A percentile compares a stretch with the other conserved stretches of the same genome.
Evolutionary conservation across 2,329 filamentous ascomycete species (phyloP).

Genomic region (Byssothecium circinans): DNA sequence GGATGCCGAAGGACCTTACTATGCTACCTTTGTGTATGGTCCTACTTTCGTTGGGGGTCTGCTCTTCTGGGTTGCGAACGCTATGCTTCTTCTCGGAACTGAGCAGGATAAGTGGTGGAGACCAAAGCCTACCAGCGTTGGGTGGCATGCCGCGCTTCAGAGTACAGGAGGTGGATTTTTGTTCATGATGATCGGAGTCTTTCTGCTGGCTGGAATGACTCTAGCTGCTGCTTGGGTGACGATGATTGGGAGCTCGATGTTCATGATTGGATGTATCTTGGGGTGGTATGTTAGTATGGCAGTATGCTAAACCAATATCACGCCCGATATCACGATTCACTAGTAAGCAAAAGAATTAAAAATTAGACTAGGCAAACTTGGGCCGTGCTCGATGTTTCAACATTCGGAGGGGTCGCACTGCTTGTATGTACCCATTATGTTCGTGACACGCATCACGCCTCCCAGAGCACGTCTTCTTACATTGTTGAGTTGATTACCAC

Average conservation of each 20-base stretch:
- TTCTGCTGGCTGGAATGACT: not conserved
- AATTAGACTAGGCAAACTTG: no score
- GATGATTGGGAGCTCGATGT: not conserved
- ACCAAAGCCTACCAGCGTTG: not conserved
- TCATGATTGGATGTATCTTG: not conserved
- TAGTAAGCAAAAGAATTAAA: no score
- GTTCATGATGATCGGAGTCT: not conserved
- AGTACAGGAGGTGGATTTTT: not conserved
- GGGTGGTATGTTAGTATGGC: not conserved
- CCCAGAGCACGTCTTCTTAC: no score
- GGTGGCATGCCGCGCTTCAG: not conserved
- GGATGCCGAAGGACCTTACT: not conserved
- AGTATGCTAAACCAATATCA: no score
- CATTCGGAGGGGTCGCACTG: no score
- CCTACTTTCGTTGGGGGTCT: not conserved
- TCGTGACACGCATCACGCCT: no score
- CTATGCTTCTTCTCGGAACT: not conserved
- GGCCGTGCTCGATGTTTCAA: no score
- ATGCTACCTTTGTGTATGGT: not conserved
- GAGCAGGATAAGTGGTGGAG: not conserved
- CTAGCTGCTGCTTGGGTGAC: not conserved
- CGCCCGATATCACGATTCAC: no score
- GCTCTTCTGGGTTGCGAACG: not conserved
- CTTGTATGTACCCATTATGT: no score
- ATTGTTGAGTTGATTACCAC: no score